Evolutionary conservation across 2,329 filamentous ascomycete species (phyloP).

Genomic region (Fusarium multiceps): DNA sequence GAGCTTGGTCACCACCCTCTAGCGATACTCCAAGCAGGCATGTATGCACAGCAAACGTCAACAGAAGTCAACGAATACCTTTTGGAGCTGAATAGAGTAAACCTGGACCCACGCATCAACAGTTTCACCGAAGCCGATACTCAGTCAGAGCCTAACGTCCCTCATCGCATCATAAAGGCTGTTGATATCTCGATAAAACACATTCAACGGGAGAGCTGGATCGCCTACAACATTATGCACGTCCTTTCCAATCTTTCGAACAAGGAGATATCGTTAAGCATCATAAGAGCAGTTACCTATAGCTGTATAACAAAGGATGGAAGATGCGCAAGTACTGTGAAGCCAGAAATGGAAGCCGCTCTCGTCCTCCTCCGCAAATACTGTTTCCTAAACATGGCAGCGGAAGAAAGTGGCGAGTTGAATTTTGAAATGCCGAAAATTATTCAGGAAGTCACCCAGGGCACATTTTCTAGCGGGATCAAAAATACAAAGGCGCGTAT

Average conservation of each 20-base stretch:
- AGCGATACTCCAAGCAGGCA: too few species aligned
- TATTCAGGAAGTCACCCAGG: neutral
- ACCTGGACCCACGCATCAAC: too few species aligned
- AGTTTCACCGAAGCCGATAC: too few species aligned
- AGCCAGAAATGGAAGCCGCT: neutral
- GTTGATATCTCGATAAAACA: neutral
- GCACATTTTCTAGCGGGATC: neutral
- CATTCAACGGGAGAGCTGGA: neutral
- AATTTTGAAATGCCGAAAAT: neutral
- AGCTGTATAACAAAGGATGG: neutral
- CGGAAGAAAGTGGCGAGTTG: neutral
- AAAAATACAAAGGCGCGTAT: neutral
- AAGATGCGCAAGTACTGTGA: neutral
- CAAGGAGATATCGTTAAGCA: neutral
- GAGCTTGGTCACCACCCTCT: neutral
- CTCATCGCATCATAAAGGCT: neutral
- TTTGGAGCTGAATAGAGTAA: neutral
- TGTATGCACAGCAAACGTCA: too few species aligned
- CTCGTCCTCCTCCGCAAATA: neutral
- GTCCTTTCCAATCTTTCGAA: neutral
- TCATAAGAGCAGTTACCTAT: neutral
- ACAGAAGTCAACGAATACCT: too few species aligned
- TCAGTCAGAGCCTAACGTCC: neutral
- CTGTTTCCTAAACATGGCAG: neutral
- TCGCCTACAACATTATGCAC: neutral